A percentile compares a stretch with the other conserved stretches of the same genome.
phyloP scores from a whole-genome alignment of 768 basidiomycete species.

The Boletellus sp. region DNA sequence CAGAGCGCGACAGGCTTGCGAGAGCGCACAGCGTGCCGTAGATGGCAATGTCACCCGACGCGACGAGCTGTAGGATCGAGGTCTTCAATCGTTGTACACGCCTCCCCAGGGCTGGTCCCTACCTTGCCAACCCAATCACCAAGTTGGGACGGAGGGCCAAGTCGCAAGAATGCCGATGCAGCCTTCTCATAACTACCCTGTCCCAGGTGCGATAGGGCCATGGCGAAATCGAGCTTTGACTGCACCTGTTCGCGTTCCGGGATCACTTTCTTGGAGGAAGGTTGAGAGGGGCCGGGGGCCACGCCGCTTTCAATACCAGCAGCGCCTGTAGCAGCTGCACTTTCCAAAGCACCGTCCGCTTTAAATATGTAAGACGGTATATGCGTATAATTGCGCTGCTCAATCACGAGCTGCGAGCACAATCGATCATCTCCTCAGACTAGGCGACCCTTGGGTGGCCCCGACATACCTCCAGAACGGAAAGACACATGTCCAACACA shows the following conservation, averaged over 20 bases:
- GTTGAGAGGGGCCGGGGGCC: constrained; percentile 6
- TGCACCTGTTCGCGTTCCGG: constrained; percentile 62
- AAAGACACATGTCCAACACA: constrained; percentile 89
- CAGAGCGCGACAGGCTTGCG: constrained; percentile 65
- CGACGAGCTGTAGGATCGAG: constrained; percentile 46
- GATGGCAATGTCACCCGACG: constrained; percentile 81
- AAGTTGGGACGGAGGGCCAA: constrained; percentile 61
- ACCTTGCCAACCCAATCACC: constrained; percentile 80
- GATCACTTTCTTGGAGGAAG: constrained; percentile 42
- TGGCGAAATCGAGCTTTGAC: constrained; percentile 78
- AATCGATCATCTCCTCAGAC: background rate
- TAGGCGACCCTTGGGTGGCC: background rate
- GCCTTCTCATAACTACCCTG: constrained; percentile 77
- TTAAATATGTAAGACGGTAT: constrained; percentile 93
- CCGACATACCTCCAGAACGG: constrained; percentile 66
- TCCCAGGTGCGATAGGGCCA: constrained; percentile 71
- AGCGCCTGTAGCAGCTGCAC: constrained; percentile 37
- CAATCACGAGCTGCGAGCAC: constrained; percentile 64
- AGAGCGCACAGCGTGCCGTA: constrained; percentile 84
- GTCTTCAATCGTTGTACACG: background rate
- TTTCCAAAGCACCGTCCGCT: constrained; percentile 88
- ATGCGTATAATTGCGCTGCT: constrained; percentile 83
- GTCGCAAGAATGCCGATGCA: constrained; percentile 64
- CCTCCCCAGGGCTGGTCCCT: constrained; percentile 1
- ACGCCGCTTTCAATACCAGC: constrained; percentile 23